Percentiles rank a stretch among this genome's conserved stretches.
phyloP scores from a whole-genome alignment of 345 rosid species.

The Cochlearia excelsa region DNA sequence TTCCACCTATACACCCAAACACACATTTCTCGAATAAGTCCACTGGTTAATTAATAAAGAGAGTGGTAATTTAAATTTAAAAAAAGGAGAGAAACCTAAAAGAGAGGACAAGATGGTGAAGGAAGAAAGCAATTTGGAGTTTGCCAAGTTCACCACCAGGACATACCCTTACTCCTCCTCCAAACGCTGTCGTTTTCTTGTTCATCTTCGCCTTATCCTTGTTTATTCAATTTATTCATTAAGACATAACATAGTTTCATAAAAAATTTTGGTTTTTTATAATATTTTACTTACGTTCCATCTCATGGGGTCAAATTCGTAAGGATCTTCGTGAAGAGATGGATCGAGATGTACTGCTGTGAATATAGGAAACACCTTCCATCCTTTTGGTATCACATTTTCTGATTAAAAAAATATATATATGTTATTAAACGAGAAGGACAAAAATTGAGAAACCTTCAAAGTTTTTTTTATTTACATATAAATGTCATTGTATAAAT shows the following conservation, averaged over 20 bases:
- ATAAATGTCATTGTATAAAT: no score
- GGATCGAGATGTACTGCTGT: conserved; percentile 62
- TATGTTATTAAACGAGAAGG: no score
- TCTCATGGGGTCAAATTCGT: conserved; percentile 75
- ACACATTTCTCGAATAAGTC: neutral
- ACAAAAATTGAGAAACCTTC: no score
- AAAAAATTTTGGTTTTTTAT: no score
- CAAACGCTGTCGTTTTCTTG: conserved; percentile 71
- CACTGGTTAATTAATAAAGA: no score
- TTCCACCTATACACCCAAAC: conserved; percentile 55
- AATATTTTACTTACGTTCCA: conserved; percentile 54
- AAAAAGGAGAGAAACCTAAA: conserved; percentile 47
- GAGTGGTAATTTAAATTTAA: conserved; percentile 9
- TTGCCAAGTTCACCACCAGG: conserved; percentile 87
- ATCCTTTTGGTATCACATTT: conserved; percentile 65
- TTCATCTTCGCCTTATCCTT: conserved; percentile 57
- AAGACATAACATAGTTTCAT: neutral
- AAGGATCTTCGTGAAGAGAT: conserved; percentile 63
- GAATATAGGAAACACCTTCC: conserved; percentile 74
- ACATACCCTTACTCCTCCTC: conserved; percentile 80
- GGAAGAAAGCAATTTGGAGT: conserved; percentile 65
- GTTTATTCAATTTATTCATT: neutral
- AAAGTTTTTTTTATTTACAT: no score
- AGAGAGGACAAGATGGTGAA: conserved; percentile 82
- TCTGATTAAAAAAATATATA: conserved; percentile 32